A percentile compares a stretch with the other conserved stretches of the same genome.
Conservation (phyloP, 345 rosid genomes). For the Citrus cavaleriei region DNA sequence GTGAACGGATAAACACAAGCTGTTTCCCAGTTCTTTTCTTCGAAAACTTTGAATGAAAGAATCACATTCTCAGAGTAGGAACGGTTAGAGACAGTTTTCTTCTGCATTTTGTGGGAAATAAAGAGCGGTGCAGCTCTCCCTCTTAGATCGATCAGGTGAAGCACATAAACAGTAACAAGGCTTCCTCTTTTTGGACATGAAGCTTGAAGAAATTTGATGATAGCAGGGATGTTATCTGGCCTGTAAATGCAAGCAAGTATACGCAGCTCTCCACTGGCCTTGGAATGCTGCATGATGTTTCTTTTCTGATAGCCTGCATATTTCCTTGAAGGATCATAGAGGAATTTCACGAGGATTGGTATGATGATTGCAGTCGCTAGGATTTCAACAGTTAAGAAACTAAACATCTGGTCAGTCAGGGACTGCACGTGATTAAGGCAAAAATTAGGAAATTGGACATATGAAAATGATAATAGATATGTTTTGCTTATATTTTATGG, state of each 20-base stretch:
- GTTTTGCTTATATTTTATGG: background rate
- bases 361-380: background rate
- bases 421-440: background rate
- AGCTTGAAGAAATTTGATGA: constrained; percentile 32
- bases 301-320: constrained; percentile 51
- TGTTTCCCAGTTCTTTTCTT: background rate
- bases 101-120: constrained; percentile 45
- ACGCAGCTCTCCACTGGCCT: constrained; percentile 34
- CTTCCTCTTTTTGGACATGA: constrained; percentile 25
- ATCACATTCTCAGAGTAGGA: constrained; percentile 41
- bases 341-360: constrained; percentile 18
- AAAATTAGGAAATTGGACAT: background rate
- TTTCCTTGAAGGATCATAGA: constrained; percentile 51
- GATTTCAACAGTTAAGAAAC: background rate
- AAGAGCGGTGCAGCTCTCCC: constrained; percentile 47
- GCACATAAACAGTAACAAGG: constrained; percentile 35
- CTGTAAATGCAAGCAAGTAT: constrained; percentile 52
- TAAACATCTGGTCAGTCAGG: background rate
- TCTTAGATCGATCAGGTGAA: constrained; percentile 50
- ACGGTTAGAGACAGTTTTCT: constrained; percentile 2
- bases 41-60: constrained; percentile 11
- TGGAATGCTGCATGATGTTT: constrained; percentile 24
- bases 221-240: constrained; percentile 34
- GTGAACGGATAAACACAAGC: background rate
- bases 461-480: background rate